phyloP scores from a whole-genome alignment of 2,329 filamentous ascomycete species.

The Botryotinia convoluta region DNA sequence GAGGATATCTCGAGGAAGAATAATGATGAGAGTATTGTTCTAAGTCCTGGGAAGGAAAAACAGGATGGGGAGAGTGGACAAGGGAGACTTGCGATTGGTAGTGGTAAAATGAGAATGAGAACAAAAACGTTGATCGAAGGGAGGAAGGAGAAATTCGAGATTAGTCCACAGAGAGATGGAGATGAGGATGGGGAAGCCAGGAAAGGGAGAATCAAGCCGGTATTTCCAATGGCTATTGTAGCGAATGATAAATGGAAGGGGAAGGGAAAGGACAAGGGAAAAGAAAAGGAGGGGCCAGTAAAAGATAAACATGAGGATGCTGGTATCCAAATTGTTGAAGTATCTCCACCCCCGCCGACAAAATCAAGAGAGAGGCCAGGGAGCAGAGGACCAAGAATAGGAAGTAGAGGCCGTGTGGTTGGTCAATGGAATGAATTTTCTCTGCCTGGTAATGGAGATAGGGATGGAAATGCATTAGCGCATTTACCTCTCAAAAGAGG shows the following conservation, averaged over 20 bases:
- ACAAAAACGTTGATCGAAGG: neutral
- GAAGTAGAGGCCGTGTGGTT: neutral
- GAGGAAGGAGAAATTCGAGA: constrained; percentile 7
- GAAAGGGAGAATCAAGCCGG: neutral
- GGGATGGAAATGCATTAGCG: neutral
- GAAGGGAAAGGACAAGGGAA: neutral
- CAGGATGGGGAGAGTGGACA: constrained; percentile 17
- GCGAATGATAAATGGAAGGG: neutral
- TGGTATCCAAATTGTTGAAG: neutral
- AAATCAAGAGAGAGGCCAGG: neutral
- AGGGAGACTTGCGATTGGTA: neutral
- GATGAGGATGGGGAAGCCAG: neutral
- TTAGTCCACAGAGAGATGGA: neutral
- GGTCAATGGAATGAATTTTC: neutral
- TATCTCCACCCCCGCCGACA: neutral
- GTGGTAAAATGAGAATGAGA: neutral
- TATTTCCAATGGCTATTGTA: neutral
- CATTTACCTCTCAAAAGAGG: neutral
- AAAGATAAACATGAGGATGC: neutral
- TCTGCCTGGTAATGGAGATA: no score
- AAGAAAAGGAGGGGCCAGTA: neutral
- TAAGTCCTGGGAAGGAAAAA: neutral
- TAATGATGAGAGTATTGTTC: neutral
- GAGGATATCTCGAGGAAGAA: constrained; percentile 22
- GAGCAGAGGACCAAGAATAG: neutral